Evolutionary conservation across 2,329 filamentous ascomycete genomes (phyloP), one percentile per base, ranked within the genome.

Genomic region (Pseudocercospora pini-densiflorae): DNA sequence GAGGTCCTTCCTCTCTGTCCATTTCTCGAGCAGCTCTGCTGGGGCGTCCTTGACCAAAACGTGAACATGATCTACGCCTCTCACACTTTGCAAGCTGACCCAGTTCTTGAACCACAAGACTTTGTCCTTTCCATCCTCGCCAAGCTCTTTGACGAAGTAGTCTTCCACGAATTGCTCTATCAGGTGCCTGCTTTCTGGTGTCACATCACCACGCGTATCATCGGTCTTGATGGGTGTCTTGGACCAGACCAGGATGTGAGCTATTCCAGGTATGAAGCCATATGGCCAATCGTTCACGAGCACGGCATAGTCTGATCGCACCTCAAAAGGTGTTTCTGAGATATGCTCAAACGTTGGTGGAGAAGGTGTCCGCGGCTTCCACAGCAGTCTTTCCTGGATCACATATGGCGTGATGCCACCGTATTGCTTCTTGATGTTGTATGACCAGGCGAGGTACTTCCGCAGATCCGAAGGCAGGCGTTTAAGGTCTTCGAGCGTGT

Each of bases 81-180:
- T 79, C 54, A 90, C 86, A 71, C 86, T 88, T 77, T 89, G 87
- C 76, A 89, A 72, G 43, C 82, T 82, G 8, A 83, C 84, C 81
- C 86, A 88, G 71, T 89, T 90, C 81, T 88, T 89, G 73, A 89
- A 90, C 88, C 88, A 90, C 64, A 87, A 74, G 24, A 89, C 83
- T 70, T 83, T 82, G 21, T 82, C 81, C 23, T 68, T 54, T 3
- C 64, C 71, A 16, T 43, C 65, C 24, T 66, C 67, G 45, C 73
- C 78, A 67, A 85, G 73, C 47, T 80, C 78, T 10, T 73, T 72
- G 12, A 85, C 79, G 74, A 89, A 89, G 27, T 78, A 83, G 24
- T 71, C 77, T 61, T 79, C 73, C 43, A 87, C 82, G 76, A 87
- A 87, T 0, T 71, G 71, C 65, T 86, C 80, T 59, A 87, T 83